phyloP scores from a whole-genome alignment of 169 alveolate species.

The Ichthyophthirius multifiliis region DNA sequence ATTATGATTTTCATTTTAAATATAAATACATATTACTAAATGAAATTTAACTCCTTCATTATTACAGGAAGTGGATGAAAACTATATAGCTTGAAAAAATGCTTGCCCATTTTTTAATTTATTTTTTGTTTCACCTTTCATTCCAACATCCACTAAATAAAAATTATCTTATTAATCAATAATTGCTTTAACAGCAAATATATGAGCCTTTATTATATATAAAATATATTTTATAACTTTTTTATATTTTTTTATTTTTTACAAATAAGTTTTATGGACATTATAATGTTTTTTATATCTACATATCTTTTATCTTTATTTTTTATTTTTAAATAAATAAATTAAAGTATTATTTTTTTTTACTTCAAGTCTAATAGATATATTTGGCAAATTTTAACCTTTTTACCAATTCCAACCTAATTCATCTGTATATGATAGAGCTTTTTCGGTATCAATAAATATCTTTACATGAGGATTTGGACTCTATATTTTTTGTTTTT shows the following conservation, averaged over 20 bases:
- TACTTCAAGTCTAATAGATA: conserved; percentile 29
- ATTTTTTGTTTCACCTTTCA: conserved; percentile 28
- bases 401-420: conserved; percentile 44
- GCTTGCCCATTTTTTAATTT: conserved; percentile 32
- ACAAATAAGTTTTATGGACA: conserved; percentile 21
- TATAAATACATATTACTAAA: conserved; percentile 14
- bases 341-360: background rate
- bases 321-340: too few species aligned
- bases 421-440: conserved; percentile 13
- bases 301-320: conserved; percentile 20
- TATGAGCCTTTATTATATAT: background rate
- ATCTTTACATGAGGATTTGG: conserved; percentile 32
- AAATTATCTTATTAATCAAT: background rate
- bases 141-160: conserved; percentile 21
- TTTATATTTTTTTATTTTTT: too few species aligned
- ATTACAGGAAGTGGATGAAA: conserved; percentile 24
- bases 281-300: conserved; percentile 9
- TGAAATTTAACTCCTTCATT: conserved; percentile 43
- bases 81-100: conserved; percentile 8
- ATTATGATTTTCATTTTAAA: conserved; percentile 6
- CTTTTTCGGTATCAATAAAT: conserved; percentile 31
- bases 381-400: conserved; percentile 34
- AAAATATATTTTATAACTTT: too few species aligned
- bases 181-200: conserved; percentile 24
- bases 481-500: too few species aligned